phyloP scores from a whole-genome alignment of 257 asterid genomes.

The Cynanchum wilfordii region DNA sequence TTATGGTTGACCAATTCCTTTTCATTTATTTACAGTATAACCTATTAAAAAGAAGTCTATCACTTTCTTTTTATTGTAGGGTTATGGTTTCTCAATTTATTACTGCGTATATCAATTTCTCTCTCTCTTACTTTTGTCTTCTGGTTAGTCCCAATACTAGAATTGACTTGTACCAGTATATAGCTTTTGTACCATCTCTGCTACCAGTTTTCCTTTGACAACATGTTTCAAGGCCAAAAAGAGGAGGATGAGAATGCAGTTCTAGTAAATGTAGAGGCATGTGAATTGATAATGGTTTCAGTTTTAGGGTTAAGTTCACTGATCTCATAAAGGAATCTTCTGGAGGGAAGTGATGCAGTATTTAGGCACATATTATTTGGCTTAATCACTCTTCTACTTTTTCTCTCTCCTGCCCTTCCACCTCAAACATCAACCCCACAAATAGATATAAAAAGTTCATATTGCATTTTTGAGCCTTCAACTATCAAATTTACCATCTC shows the following conservation, averaged over 20 bases:
- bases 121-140: background rate
- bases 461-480: slow-evolving; percentile 1
- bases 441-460: background rate
- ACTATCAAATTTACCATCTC: slow-evolving; percentile 3
- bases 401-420: background rate
- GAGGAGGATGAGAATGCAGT: background rate
- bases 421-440: background rate
- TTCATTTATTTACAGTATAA: background rate
- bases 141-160: background rate
- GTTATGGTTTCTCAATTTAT: background rate
- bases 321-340: too few species aligned
- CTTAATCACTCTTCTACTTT: background rate
- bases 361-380: background rate
- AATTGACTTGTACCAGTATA: too few species aligned
- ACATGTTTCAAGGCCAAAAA: background rate
- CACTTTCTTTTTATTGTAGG: background rate
- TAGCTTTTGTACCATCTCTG: too few species aligned
- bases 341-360: too few species aligned
- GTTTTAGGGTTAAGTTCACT: too few species aligned
- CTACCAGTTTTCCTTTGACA: too few species aligned
- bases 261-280: background rate
- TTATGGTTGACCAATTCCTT: background rate
- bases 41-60: background rate
- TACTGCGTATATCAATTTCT: background rate
- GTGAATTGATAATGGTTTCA: background rate